These are phyloP conservation scores for Syzygium aromaticum DNA, from an alignment of 345 rosid species.

Conservation along the genomic window DNA sequence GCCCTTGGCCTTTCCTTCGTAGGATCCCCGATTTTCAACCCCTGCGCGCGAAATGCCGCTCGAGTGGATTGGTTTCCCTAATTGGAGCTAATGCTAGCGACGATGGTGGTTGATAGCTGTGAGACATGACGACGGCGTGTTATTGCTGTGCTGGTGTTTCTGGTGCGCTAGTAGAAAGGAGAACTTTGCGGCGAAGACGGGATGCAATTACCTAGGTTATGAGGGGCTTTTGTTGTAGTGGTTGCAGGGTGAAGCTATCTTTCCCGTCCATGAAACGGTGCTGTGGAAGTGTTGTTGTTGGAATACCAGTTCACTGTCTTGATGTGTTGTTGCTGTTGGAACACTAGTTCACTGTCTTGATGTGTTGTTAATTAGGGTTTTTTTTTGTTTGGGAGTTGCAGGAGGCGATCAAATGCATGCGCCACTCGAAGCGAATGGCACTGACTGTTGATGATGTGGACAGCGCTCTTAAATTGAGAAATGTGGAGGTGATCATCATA, in stretches of 20 bases:
- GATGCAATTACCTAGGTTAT: not conserved
- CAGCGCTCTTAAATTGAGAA: constrained; percentile 61
- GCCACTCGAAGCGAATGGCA: constrained; percentile 62
- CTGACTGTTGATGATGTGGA: constrained; percentile 68
- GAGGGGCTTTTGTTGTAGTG: not conserved
- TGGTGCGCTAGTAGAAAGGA: not conserved
- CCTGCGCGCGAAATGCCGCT: not conserved
- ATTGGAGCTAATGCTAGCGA: not conserved
- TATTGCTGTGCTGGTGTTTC: not conserved
- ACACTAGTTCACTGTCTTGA: not conserved
- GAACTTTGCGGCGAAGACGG: not conserved
- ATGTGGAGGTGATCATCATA: constrained; percentile 48
- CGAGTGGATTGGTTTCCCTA: not conserved
- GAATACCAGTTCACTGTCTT: not conserved
- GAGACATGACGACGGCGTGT: not conserved
- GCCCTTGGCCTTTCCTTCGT: not conserved
- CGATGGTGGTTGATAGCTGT: not conserved
- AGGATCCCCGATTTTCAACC: no score
- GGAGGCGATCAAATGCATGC: constrained; percentile 95
- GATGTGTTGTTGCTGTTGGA: not conserved
- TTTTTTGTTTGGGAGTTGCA: constrained; percentile 11
- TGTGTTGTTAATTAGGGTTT: not conserved
- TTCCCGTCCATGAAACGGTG: not conserved
- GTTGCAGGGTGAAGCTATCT: not conserved
- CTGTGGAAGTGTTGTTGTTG: not conserved